Percentiles rank a stretch among this genome's conserved stretches.
phyloP scores from a whole-genome alignment of 169 alveolate genomes.

The Babesia ovis region DNA sequence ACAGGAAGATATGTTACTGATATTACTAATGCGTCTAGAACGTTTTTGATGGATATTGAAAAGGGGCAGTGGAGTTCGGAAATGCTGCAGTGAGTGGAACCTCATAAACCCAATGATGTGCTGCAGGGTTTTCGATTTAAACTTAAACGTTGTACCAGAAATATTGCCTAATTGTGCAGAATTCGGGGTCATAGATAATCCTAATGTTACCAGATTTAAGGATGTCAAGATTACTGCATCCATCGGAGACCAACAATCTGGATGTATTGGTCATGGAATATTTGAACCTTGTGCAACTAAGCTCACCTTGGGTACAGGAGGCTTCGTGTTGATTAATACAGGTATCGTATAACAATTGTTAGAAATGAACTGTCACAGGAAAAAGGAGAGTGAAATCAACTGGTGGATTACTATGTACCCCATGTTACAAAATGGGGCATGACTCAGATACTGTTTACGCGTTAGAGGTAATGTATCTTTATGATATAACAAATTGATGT shows the following conservation, averaged over 20 bases:
- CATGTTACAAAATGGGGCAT: conserved; percentile 82
- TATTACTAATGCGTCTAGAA: conserved; percentile 92
- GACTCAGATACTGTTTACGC: conserved; percentile 82
- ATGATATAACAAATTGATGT: neutral
- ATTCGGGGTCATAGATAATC: conserved; percentile 69
- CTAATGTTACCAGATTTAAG: conserved; percentile 58
- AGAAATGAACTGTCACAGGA: conserved; percentile 62
- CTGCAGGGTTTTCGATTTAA: conserved; percentile 51
- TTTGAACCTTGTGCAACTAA: conserved; percentile 85
- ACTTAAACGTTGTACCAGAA: conserved; percentile 65
- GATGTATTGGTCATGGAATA: conserved; percentile 88
- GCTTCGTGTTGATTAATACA: conserved; percentile 87
- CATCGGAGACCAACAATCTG: conserved; percentile 91
- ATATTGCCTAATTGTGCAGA: conserved; percentile 71
- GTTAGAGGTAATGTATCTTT: conserved; percentile 70
- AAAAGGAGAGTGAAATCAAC: conserved; percentile 77
- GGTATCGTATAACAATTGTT: conserved; percentile 11
- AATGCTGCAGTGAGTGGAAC: conserved; percentile 76
- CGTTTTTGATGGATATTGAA: conserved; percentile 86
- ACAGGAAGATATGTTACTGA: conserved; percentile 87
- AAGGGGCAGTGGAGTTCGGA: conserved; percentile 85
- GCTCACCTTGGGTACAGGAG: conserved; percentile 95
- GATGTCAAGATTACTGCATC: conserved; percentile 87
- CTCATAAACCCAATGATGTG: conserved; percentile 16
- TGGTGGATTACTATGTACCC: conserved; percentile 89